Percentiles rank a stretch among this genome's conserved stretches.
Evolutionary conservation across 176 grass and related monocot species (phyloP).

Genomic region (Olyra latifolia): DNA sequence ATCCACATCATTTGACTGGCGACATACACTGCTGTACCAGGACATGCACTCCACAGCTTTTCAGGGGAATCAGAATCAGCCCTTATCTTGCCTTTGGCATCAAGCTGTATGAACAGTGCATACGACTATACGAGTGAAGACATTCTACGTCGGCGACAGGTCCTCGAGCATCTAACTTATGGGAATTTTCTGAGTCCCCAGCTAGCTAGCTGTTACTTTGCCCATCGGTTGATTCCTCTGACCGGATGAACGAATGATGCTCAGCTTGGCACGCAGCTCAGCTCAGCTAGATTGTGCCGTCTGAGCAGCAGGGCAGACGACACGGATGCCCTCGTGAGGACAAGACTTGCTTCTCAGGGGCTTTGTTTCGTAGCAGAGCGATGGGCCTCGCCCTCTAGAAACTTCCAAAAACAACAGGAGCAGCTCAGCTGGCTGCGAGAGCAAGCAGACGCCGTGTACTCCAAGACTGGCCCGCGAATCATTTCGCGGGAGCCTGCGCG

Average conservation of each 20-base stretch:
- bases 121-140: not conserved
- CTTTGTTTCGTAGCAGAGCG: conserved; percentile 23
- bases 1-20: not conserved
- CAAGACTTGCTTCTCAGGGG: conserved; percentile 12
- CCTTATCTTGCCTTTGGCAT: not conserved
- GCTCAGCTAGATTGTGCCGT: conserved; percentile 3
- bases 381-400: conserved; percentile 11
- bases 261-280: not conserved
- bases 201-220: not conserved
- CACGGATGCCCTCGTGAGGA: conserved; percentile 29
- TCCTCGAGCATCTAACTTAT: not conserved
- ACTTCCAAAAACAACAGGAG: conserved; percentile 19
- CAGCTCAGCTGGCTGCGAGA: not conserved
- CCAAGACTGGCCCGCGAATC: conserved; percentile 41
- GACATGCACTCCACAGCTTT: not conserved
- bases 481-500: conserved; percentile 2
- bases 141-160: not conserved
- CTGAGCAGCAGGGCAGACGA: conserved; percentile 12
- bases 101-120: not conserved
- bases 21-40: not conserved
- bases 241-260: not conserved
- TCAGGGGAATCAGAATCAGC: not conserved
- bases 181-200: not conserved
- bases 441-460: conserved; percentile 30
- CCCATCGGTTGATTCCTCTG: not conserved